Conservation (phyloP, 2,329 filamentous ascomycete species). For the Fusarium kyushuense region DNA sequence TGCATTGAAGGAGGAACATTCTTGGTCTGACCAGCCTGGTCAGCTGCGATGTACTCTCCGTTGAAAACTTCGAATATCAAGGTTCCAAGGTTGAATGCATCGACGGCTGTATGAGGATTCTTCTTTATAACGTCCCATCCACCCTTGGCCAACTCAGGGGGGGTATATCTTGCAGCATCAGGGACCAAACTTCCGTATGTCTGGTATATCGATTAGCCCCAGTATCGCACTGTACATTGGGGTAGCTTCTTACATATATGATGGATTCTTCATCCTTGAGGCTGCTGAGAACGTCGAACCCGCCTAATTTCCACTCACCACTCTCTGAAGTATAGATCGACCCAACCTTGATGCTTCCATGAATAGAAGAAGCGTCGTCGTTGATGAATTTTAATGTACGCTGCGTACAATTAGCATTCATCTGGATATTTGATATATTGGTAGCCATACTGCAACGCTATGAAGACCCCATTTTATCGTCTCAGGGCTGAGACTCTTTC, state of each 20-base stretch:
- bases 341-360: constrained; percentile 85
- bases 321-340: constrained; percentile 95
- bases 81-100: constrained; percentile 87
- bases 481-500: constrained; percentile 88
- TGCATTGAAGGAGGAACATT: constrained; percentile 90
- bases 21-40: constrained; percentile 88
- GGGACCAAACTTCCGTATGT: constrained; percentile 89
- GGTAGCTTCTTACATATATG: constrained; percentile 73
- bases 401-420: constrained; percentile 57
- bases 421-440: not conserved
- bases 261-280: constrained; percentile 96
- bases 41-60: constrained; percentile 78
- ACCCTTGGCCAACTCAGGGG: constrained; percentile 85
- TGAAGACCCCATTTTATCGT: constrained; percentile 97
- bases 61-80: constrained; percentile 94
- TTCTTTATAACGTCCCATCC: constrained; percentile 95
- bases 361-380: constrained; percentile 89
- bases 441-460: constrained; percentile 76
- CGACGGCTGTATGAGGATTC: constrained; percentile 82
- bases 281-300: constrained; percentile 92
- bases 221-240: not conserved
- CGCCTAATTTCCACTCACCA: constrained; percentile 96
- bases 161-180: constrained; percentile 84
- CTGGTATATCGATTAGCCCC: constrained; percentile 56
- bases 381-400: constrained; percentile 97